Conservation (phyloP, 805 yeast genomes). For the Ogataea degrootiae region DNA sequence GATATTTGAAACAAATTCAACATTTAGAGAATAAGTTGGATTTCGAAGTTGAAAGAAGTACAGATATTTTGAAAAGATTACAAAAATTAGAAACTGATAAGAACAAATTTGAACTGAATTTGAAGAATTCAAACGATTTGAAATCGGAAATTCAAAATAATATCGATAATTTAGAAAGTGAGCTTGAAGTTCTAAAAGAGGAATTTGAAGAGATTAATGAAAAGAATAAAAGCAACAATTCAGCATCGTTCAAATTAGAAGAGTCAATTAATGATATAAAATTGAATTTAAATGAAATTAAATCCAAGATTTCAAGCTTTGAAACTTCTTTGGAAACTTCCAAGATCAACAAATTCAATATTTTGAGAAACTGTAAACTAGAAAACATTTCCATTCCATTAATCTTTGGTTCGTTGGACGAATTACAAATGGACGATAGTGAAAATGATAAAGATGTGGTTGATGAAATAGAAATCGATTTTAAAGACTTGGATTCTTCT, state of each 20-base stretch:
- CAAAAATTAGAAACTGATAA: conserved; percentile 38
- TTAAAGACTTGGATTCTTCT: conserved; percentile 33
- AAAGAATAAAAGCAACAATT: conserved; percentile 11
- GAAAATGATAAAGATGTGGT: conserved; percentile 27
- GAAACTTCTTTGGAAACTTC: conserved; percentile 53
- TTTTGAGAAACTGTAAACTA: conserved; percentile 69
- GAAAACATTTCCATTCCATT: conserved; percentile 65
- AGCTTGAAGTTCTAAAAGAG: conserved; percentile 33
- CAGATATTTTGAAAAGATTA: conserved; percentile 46
- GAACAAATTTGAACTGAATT: conserved; percentile 30
- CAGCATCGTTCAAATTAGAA: conserved; percentile 26
- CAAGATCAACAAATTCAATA: conserved; percentile 51
- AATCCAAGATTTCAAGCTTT: conserved; percentile 33
- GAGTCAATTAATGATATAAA: conserved; percentile 24
- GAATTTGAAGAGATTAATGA: conserved; percentile 24
- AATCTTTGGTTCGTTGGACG: conserved; percentile 52
- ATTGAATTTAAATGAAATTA: conserved; percentile 26
- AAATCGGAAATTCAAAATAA: conserved; percentile 30
- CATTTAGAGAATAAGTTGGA: conserved; percentile 54
- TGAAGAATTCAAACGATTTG: conserved; percentile 29
- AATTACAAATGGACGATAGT: conserved; percentile 55
- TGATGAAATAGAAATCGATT: conserved; percentile 53
- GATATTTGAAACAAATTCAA: conserved; percentile 55
- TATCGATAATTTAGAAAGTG: conserved; percentile 37
- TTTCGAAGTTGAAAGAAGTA: conserved; percentile 59